Conservation (phyloP, 2,329 filamentous ascomycete species). For the Colletotrichum chlorophyti region DNA sequence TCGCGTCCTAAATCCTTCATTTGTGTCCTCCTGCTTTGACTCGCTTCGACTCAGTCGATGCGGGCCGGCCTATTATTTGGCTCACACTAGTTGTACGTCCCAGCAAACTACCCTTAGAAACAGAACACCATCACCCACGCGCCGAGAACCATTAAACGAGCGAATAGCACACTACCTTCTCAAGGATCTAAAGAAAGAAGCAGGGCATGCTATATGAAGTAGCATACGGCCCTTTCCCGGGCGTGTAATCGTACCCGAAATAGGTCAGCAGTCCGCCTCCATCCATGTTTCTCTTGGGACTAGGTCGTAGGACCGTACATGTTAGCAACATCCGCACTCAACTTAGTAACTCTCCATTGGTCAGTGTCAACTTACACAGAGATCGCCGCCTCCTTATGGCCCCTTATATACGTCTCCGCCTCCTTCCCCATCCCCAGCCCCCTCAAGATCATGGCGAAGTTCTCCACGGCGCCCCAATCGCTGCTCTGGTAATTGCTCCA, state of each 20-base stretch:
- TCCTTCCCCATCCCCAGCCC: not conserved
- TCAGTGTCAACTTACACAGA: not conserved
- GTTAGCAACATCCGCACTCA: not conserved
- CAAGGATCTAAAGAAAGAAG: not conserved
- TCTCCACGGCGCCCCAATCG: not conserved
- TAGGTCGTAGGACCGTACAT: not conserved
- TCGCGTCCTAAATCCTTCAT: too few species aligned
- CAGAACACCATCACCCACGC: too few species aligned
- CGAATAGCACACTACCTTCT: not conserved
- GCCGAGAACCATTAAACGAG: not conserved
- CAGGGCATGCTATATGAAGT: not conserved
- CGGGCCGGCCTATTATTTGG: too few species aligned
- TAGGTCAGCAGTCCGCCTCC: not conserved
- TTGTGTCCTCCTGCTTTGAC: too few species aligned
- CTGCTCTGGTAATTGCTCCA: not conserved
- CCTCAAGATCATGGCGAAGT: not conserved
- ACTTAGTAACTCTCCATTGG: not conserved
- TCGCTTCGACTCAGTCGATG: too few species aligned
- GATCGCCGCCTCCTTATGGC: not conserved
- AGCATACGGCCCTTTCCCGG: not conserved
- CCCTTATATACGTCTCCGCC: not conserved
- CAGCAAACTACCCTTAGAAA: too few species aligned
- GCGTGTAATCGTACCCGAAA: not conserved
- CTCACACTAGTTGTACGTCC: too few species aligned
- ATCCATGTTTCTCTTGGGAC: constrained; percentile 1